A percentile compares a stretch with the other conserved stretches of the same genome.
These are phyloP conservation scores for Colletotrichum melonis DNA, from an alignment of 2,329 filamentous ascomycete genomes.

Conservation along the genomic window DNA sequence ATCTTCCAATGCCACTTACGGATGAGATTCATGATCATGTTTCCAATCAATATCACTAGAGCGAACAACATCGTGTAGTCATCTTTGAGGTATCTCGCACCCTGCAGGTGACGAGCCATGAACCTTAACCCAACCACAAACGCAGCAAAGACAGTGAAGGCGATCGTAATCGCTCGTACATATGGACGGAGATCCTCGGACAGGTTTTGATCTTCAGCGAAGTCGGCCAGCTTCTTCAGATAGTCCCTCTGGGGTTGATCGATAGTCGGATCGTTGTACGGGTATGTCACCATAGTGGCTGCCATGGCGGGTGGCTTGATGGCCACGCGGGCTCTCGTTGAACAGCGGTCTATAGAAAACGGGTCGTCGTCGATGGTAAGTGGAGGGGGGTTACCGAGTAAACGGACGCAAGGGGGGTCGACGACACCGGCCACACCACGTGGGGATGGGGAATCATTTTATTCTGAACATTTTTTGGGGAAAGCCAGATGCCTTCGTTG, in stretches of 20 bases:
- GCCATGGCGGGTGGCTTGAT: slow-evolving; percentile 18
- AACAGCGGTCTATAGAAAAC: neutral
- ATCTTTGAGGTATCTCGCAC: slow-evolving; percentile 24
- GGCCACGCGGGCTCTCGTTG: slow-evolving; percentile 22
- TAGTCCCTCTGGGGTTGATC: slow-evolving; percentile 24
- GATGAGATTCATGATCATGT: slow-evolving; percentile 31
- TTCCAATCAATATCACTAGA: slow-evolving; percentile 15
- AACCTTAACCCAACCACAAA: slow-evolving; percentile 26
- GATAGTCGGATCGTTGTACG: slow-evolving; percentile 25
- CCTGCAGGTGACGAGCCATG: slow-evolving; percentile 26
- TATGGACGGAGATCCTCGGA: slow-evolving; percentile 22
- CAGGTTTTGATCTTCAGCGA: slow-evolving; percentile 23
- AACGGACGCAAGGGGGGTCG: neutral
- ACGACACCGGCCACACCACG: neutral
- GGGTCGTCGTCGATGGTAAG: neutral
- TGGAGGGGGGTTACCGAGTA: slow-evolving; percentile 8
- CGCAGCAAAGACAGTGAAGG: slow-evolving; percentile 27
- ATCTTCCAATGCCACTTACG: neutral
- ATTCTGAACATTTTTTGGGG: neutral
- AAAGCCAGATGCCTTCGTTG: neutral
- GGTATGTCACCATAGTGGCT: slow-evolving; percentile 18
- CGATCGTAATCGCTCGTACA: slow-evolving; percentile 28
- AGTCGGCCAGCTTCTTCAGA: slow-evolving; percentile 26
- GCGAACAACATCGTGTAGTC: slow-evolving; percentile 31
- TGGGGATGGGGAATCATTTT: slow-evolving; percentile 24